Percentiles rank a stretch among this genome's conserved stretches.
Conservation (phyloP, 768 basidiomycete species). For the Boletellus ananas region DNA sequence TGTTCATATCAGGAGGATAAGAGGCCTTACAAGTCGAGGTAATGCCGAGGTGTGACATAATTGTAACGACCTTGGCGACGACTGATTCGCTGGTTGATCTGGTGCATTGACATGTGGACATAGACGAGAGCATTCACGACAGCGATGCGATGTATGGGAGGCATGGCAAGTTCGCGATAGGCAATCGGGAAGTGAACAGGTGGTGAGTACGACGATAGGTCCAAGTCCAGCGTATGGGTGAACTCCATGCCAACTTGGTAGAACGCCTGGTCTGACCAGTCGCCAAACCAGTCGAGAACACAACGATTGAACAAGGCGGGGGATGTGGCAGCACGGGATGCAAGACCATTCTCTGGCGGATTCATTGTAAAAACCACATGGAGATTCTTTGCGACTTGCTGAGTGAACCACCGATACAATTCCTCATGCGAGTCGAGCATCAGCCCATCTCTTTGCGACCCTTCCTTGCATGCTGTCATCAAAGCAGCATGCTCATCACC, state of each 20-base stretch:
- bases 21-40: slow-evolving; percentile 89
- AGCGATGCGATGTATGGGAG: slow-evolving; percentile 87
- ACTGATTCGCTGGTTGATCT: slow-evolving; percentile 84
- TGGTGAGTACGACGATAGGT: slow-evolving; percentile 74
- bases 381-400: slow-evolving; percentile 95
- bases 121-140: slow-evolving; percentile 92
- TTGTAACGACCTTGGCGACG: slow-evolving; percentile 94
- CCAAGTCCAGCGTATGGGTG: slow-evolving; percentile 90
- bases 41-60: slow-evolving; percentile 96
- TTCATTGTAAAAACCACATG: slow-evolving; percentile 99
- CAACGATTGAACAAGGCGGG: slow-evolving; percentile 99
- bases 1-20: not conserved
- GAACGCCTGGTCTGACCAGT: slow-evolving; percentile 98
- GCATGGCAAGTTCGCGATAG: slow-evolving; percentile 77
- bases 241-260: slow-evolving; percentile 98
- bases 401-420: slow-evolving; percentile 97
- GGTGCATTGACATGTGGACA: slow-evolving; percentile 86
- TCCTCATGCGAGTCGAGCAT: slow-evolving; percentile 99
- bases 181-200: slow-evolving; percentile 85
- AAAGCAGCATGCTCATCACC: slow-evolving; percentile 98
- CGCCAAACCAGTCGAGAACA: slow-evolving; percentile 99
- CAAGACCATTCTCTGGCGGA: slow-evolving; percentile 92
- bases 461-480: slow-evolving; percentile 99
- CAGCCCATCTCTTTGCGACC: slow-evolving; percentile 95
- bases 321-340: slow-evolving; percentile 93